Conservation (phyloP, 2,329 filamentous ascomycete genomes). For the Alternaria alternata region DNA sequence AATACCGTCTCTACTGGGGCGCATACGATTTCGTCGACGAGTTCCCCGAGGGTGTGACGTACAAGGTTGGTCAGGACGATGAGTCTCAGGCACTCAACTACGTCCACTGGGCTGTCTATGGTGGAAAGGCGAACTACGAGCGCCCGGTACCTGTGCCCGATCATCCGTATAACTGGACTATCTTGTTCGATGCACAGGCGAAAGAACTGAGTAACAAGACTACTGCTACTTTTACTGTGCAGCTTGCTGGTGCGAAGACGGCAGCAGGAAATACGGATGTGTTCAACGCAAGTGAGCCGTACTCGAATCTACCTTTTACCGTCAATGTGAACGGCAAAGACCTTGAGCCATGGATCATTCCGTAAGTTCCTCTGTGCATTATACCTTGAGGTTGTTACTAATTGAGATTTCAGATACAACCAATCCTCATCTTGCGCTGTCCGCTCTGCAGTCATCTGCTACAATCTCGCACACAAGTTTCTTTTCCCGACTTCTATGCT, state of each 20-base stretch:
- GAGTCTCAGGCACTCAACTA: conserved; percentile 65
- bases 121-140: conserved; percentile 61
- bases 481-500: conserved; percentile 61
- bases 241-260: conserved; percentile 69
- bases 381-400: background rate
- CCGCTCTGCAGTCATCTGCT: conserved; percentile 67
- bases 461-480: conserved; percentile 68
- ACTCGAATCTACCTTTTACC: conserved; percentile 62
- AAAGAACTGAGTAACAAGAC: conserved; percentile 50
- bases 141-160: conserved; percentile 54
- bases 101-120: conserved; percentile 71
- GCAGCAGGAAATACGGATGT: conserved; percentile 69
- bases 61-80: conserved; percentile 62
- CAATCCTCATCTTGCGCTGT: conserved; percentile 68
- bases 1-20: conserved; percentile 70
- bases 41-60: conserved; percentile 67
- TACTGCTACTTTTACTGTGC: conserved; percentile 68
- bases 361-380: conserved; percentile 46
- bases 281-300: conserved; percentile 62
- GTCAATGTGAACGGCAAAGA: conserved; percentile 58
- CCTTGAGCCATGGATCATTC: conserved; percentile 64
- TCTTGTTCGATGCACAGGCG: conserved; percentile 24
- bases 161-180: conserved; percentile 36
- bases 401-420: conserved; percentile 54
- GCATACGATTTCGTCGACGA: conserved; percentile 67